Base-by-base conservation (phyloP, 2,329 filamentous ascomycete genomes). In the Clarireedia sp. region DNA sequence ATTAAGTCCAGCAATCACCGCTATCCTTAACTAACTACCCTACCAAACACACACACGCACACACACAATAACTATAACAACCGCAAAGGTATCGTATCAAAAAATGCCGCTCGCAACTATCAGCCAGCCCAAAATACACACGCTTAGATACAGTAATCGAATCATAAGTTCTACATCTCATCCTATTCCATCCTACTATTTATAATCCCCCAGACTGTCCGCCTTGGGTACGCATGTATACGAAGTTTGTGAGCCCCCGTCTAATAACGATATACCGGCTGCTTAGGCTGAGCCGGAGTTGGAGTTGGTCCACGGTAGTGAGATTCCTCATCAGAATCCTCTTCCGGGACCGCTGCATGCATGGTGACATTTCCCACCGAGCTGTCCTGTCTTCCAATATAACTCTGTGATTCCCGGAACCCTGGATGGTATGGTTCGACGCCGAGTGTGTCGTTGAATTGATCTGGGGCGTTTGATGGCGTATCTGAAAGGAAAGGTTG, bases 391-490 rank as follows among this genome's bases (percentile, higher is more conserved):
- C 65, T 62, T 9, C 57, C 62, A 7, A 59, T 48, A 55, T 64
- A 65, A 45, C 64, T 65, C 46, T 60, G 57, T 8, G 62, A 65
- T 37, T 64, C 60, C 40, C 58, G 57, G 29, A 69, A 69, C 5
- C 66, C 67, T 7, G 67, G 67, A 53, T 69, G 67, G 50, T 68
- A 69, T n/a, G 67, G 67, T 51, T 69, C 67, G 38, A 67, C 59
- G 16, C 63, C 66, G 14, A 65, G 43, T 9, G 54, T 53, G 33
- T 67, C 67, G 40, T 67, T 62, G 44, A 67, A 69, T 44, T 67
- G 63, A 7, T 62, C 61, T 17, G 62, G 62, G 0, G 57, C 46
- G 26, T 19, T 57, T 6, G 62, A 40, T 14, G 58, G 56, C 33
- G 58, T 54, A 49, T 67, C 65, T 57, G 60, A 59, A 1, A 64